Conservation (phyloP, 2,329 filamentous ascomycete species). For the Cytospora schulzeri region DNA sequence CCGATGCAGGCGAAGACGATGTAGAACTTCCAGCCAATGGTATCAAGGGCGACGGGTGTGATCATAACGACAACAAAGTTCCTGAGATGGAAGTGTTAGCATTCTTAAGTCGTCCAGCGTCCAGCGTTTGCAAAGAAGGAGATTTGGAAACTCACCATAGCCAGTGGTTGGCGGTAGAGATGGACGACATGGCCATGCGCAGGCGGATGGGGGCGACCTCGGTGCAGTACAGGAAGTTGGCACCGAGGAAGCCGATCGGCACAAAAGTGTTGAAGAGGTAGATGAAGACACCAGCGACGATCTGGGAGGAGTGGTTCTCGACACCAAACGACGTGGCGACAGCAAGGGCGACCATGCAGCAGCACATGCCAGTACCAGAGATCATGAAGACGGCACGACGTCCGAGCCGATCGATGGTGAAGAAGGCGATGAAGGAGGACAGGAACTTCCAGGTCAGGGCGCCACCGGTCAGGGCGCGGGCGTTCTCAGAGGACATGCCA, state of each 20-base stretch:
- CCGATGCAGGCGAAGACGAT: constrained; percentile 52
- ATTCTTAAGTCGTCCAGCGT: background rate
- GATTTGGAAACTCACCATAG: constrained; percentile 43
- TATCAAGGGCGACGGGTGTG: constrained; percentile 49
- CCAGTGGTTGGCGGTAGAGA: constrained; percentile 58
- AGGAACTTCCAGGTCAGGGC: constrained; percentile 60
- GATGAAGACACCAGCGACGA: constrained; percentile 57
- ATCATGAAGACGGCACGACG: constrained; percentile 55
- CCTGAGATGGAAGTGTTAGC: constrained; percentile 28
- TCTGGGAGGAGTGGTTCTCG: constrained; percentile 48
- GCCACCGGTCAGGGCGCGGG: constrained; percentile 48
- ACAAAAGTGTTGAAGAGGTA: constrained; percentile 64
- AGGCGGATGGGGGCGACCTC: constrained; percentile 57
- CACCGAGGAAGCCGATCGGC: constrained; percentile 59
- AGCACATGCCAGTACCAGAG: constrained; percentile 53
- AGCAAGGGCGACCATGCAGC: constrained; percentile 57
- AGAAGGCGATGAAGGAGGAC: constrained; percentile 51
- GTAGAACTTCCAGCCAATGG: constrained; percentile 55
- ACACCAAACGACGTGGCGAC: constrained; percentile 52
- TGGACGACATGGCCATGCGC: constrained; percentile 56
- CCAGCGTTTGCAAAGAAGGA: background rate
- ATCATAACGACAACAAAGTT: constrained; percentile 50
- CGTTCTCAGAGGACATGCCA: constrained; percentile 39
- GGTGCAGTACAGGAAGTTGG: constrained; percentile 62
- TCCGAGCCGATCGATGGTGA: constrained; percentile 54